Evolutionary conservation across 2,329 filamentous ascomycete genomes (phyloP), one percentile per base, ranked within the genome.

Genomic region (Cladosporium cucumerinum): DNA sequence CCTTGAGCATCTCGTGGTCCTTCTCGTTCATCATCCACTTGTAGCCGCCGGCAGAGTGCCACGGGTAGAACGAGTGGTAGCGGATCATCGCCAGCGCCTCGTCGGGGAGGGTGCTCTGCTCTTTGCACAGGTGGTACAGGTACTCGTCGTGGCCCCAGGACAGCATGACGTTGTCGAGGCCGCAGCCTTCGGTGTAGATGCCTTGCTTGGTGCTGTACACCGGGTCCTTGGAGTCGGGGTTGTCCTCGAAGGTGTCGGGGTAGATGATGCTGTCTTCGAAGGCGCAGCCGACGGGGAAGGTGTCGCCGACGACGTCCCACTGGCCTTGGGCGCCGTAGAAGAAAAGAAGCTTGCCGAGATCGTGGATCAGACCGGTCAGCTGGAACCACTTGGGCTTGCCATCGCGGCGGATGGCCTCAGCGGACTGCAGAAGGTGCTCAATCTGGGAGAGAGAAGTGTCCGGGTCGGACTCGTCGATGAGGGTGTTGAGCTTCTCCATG

Each of bases 261-360:
- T 94, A 92, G 80, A 96, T 90, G 81, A 94, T 94, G 69, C 84
- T 82, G 51, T 63, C 61, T 66, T 88, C 81, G 74, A 91, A 92
- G 67, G 84, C 85, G 76, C 89, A 92, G 71, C 90, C 90, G 49
- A 93, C 89, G 54, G 89, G 89, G 78, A 93, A 93, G 0, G 90
- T 93, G 78, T 93, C 90, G 65, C 93, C 93, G 28, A 97, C 93
- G 3, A 96, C 92, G 74, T 96, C 92, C 93, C 93, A 97, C 80
- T 96, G 93, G 60, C 92, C 92, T 72, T 89, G 81, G n/a, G 90
- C 91, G 67, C 87, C 90, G 80, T 90, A 90, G 80, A 92, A 91
- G 82, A 88, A 91, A 68, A 92, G 85, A 12, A 93, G 84, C 79
- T 93, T 93, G 76, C 90, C 90, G 0, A 93, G 82, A 74, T 93